Evolutionary conservation across 148 eudicot species (phyloP), one percentile per base, ranked within the genome.

Genomic region (Chenopodium album): DNA sequence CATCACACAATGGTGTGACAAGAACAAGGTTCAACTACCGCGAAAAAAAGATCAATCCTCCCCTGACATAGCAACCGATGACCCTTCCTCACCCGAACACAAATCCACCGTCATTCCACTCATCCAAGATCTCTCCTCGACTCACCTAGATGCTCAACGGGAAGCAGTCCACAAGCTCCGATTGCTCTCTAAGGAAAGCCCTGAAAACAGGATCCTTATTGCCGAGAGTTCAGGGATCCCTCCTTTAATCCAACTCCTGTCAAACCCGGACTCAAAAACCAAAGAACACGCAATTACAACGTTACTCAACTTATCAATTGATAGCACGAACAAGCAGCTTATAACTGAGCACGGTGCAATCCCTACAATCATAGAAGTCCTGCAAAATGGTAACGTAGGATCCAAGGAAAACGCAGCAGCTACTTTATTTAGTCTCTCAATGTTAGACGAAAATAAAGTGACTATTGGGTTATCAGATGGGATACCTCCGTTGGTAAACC

Each of bases 331-430:
- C 84, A 96, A 96, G 87, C 90, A 81, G 73, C 87, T 91, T 2
- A 91, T 96, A 83, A 89, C 96, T 3, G 71, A 76, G 1, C 86
- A 89, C 46, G 89, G 83, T 1, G 89, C 97, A 3, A 91, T 92
- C 48, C 92, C 97, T 0, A 85, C 91, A 2, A 91, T 96, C 4
- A 84, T 96, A 46, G 92, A 96, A 72, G 83, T 91, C 29, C 79
- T 94, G 23, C 69, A 87, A 63, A 85, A 80, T 2, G 99, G 98
- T 11, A 89, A 84, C 20, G 73, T 80, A 6, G 94, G 90, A 14
- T 91, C 98, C 1, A 90, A 89, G 80, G 99, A 95, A 80, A 95
- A 95, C 32, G 91, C 98, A 4, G 99, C 98, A 0, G 97, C 99
- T 26, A 88, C 99, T 5, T 83, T 94, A 48, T 96, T 91, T 73